Conservation (phyloP, 495 filamentous ascomycete species). For the Talaromyces adpressus region DNA sequence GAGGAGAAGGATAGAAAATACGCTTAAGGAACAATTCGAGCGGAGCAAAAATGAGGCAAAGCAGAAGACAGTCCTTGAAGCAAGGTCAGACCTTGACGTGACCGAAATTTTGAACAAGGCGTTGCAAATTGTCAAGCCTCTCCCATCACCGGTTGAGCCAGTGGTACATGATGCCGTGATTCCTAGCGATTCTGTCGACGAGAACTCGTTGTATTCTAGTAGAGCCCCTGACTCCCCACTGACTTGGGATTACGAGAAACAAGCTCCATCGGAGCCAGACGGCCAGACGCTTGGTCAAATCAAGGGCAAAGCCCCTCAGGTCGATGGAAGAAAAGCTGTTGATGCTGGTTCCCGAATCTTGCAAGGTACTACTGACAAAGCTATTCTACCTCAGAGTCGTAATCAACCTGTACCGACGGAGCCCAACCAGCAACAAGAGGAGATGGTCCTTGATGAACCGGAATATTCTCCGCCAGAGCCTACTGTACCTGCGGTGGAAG, state of each 20-base stretch:
- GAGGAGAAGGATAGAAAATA: constrained; percentile 71
- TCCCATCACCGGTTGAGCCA: constrained; percentile 46
- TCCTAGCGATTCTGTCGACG: constrained; percentile 75
- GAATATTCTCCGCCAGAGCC: constrained; percentile 46
- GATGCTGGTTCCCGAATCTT: neutral
- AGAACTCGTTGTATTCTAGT: constrained; percentile 94
- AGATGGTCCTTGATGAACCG: constrained; percentile 32
- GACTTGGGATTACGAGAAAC: constrained; percentile 18
- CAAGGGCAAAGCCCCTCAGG: neutral
- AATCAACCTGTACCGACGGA: neutral
- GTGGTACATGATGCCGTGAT: constrained; percentile 45
- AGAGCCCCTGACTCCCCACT: constrained; percentile 49
- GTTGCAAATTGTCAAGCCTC: constrained; percentile 60
- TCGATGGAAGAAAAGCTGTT: neutral
- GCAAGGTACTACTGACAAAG: constrained; percentile 9
- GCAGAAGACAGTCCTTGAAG: constrained; percentile 50
- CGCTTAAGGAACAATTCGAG: constrained; percentile 67
- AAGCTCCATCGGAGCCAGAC: constrained; percentile 15
- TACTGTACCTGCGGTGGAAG: constrained; percentile 27
- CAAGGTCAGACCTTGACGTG: constrained; percentile 65
- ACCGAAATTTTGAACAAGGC: constrained; percentile 67
- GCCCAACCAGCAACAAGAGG: constrained; percentile 10
- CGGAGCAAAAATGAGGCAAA: constrained; percentile 51
- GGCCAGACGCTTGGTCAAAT: constrained; percentile 2
- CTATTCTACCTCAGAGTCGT: constrained; percentile 5